A percentile compares a stretch with the other conserved stretches of the same genome.
These are phyloP conservation scores for Sporothrix inflata DNA, from an alignment of 2,329 filamentous ascomycete genomes.

Conservation along the genomic window DNA sequence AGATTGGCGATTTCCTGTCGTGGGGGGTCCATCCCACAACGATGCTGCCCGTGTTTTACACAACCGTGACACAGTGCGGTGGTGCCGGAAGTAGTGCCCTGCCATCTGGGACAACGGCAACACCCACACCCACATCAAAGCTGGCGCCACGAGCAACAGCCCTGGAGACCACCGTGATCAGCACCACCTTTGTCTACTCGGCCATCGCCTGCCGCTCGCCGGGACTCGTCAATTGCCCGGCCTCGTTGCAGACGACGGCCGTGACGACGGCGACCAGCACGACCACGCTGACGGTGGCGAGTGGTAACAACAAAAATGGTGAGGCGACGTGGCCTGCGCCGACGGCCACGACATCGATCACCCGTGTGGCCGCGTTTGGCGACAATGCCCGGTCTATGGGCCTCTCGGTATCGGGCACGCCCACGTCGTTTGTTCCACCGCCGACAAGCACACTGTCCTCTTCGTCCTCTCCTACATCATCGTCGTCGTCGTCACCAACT, in stretches of 20 bases:
- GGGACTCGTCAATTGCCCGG: constrained; percentile 54
- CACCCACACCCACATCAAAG: constrained; percentile 7
- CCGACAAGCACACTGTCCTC: constrained; percentile 40
- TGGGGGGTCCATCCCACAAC: constrained; percentile 56
- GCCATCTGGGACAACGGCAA: constrained; percentile 32
- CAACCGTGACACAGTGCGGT: constrained; percentile 46
- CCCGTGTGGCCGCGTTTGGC: constrained; percentile 47
- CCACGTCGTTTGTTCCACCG: constrained; percentile 44
- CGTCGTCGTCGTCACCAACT: background rate
- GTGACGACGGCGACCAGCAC: constrained; percentile 43
- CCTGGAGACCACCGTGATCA: constrained; percentile 44
- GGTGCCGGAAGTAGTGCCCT: constrained; percentile 37
- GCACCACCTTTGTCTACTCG: constrained; percentile 47
- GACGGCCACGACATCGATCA: constrained; percentile 40
- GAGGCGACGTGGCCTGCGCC: constrained; percentile 47
- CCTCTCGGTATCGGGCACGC: constrained; percentile 48
- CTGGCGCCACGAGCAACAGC: too few relatives aligned
- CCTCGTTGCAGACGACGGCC: constrained; percentile 50
- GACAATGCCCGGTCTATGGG: constrained; percentile 42
- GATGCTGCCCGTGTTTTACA: constrained; percentile 57
- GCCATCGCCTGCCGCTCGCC: constrained; percentile 50
- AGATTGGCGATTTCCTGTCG: constrained; percentile 43
- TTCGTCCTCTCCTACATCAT: background rate
- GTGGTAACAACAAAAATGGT: constrained; percentile 39
- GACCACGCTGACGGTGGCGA: constrained; percentile 44